Evolutionary conservation across 2,329 filamentous ascomycete species (phyloP).

Genomic region (Aspergillus uvarum): DNA sequence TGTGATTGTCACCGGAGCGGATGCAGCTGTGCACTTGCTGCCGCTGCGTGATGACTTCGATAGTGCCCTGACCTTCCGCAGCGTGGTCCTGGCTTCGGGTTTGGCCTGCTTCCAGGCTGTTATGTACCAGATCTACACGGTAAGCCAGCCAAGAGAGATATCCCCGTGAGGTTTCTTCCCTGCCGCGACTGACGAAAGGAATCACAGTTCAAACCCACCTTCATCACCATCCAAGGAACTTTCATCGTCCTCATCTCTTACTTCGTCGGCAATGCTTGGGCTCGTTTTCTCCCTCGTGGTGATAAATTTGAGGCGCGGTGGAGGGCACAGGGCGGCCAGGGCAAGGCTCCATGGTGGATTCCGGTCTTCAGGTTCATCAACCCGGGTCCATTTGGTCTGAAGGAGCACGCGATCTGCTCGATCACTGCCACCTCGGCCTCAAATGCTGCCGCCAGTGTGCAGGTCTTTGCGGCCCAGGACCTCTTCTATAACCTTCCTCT

Average conservation of each 20-base stretch:
- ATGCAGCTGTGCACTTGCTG: conserved; percentile 52
- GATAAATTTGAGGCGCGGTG: conserved; percentile 45
- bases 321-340: conserved; percentile 1
- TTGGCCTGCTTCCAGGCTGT: conserved; percentile 56
- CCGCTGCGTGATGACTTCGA: conserved; percentile 57
- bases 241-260: conserved; percentile 60
- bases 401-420: conserved; percentile 57
- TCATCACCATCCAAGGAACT: conserved; percentile 38
- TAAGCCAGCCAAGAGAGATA: conserved; percentile 30
- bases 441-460: conserved; percentile 44
- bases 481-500: conserved; percentile 46
- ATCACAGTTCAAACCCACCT: conserved; percentile 3
- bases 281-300: conserved; percentile 52
- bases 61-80: conserved; percentile 53
- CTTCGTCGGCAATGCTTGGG: conserved; percentile 54
- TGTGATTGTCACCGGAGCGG: conserved; percentile 54
- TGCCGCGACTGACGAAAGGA: conserved; percentile 6
- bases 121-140: conserved; percentile 57
- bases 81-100: conserved; percentile 50
- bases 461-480: conserved; percentile 8
- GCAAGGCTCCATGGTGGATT: conserved; percentile 31
- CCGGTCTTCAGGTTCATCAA: conserved; percentile 50
- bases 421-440: conserved; percentile 57
- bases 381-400: conserved; percentile 53
- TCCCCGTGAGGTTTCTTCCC: neutral